A percentile compares a stretch with the other conserved stretches of the same genome.
These are phyloP conservation scores for Aspergillus pseudotamarii DNA, from an alignment of 2,329 filamentous ascomycete species.

Conservation along the genomic window DNA sequence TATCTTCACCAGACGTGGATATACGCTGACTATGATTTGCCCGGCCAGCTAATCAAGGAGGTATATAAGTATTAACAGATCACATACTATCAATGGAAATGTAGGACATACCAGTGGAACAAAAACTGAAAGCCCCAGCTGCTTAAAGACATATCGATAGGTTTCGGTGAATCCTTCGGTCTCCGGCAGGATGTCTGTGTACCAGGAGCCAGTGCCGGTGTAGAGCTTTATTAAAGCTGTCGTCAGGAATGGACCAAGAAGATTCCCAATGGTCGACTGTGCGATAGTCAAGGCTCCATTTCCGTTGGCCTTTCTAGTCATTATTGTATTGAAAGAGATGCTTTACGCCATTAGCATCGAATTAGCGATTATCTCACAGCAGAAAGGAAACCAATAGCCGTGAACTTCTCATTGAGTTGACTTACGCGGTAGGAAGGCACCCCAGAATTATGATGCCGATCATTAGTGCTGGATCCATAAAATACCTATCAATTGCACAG, in stretches of 20 bases:
- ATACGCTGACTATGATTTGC: conserved; percentile 56
- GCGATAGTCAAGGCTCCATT: conserved; percentile 64
- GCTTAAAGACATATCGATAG: conserved; percentile 64
- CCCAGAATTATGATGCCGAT: conserved; percentile 64
- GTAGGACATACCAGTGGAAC: conserved; percentile 52
- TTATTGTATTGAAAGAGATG: conserved; percentile 65
- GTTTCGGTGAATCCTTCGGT: conserved; percentile 46
- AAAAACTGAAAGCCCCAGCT: conserved; percentile 65
- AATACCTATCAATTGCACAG: conserved; percentile 42
- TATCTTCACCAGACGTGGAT: conserved; percentile 52
- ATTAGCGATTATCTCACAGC: not conserved
- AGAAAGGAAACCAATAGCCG: not conserved
- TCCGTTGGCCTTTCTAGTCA: conserved; percentile 56
- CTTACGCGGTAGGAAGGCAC: conserved; percentile 62
- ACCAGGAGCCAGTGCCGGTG: conserved; percentile 55
- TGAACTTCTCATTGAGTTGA: not conserved
- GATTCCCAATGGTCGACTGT: conserved; percentile 67
- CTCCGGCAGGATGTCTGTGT: conserved; percentile 55
- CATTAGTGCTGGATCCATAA: conserved; percentile 63
- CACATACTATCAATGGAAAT: not conserved
- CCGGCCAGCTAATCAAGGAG: conserved; percentile 45
- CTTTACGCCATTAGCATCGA: not conserved
- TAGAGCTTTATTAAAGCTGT: conserved; percentile 65
- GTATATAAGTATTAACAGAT: not conserved
- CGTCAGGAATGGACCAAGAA: conserved; percentile 64